Base-by-base conservation (phyloP, 768 basidiomycete species). In the Dioszegia hungarica region DNA sequence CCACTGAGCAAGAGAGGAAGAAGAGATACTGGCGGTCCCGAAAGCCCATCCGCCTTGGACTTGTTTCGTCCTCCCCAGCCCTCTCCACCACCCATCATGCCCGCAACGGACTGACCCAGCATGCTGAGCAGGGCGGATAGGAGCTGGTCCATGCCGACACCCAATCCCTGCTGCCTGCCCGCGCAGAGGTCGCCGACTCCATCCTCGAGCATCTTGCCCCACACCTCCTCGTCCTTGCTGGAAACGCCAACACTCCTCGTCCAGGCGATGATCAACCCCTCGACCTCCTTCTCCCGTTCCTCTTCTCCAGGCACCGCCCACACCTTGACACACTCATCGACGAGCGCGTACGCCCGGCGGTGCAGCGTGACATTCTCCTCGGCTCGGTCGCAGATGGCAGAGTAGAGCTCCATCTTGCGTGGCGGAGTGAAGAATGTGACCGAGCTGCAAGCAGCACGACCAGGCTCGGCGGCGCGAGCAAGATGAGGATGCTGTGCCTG, bases 271-370 rank as follows among this genome's bases (percentile, higher is more conserved):
- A 70, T 34, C 2, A 67, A 20, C 3, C 41, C 61, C 33, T 68
- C 71, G 31, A 76, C 40, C 55, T 73, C 71, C 36, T 58, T 59
- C 60, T 74, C 67, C 43, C 63, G 55, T 25, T 68, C 63, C 2
- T 57, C 40, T 36, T 63, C 47, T 25, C 57, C 54, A 12, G 59
- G 49, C 10, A 76, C 64, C 2, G 62, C 66, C 75, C 75, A 76
- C 4, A 76, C 54, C 14, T 68, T 65, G 11, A 68, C 56, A 45
- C 73, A 74, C 29, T 58, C 44, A 8, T 71, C 69, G 5, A 73
- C 44, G 20, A 76, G 54, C 22, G 68, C 67, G 10, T 61, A 28
- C 0, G 67, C 52, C 17, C 49, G 34, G 12, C 11, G 36, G 19
- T 51, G 49, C 14, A 51, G 36, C 1, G 49, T 51, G 34, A 51